Conservation (phyloP, 495 filamentous ascomycete species). For the Tetracladium marchalianum region DNA sequence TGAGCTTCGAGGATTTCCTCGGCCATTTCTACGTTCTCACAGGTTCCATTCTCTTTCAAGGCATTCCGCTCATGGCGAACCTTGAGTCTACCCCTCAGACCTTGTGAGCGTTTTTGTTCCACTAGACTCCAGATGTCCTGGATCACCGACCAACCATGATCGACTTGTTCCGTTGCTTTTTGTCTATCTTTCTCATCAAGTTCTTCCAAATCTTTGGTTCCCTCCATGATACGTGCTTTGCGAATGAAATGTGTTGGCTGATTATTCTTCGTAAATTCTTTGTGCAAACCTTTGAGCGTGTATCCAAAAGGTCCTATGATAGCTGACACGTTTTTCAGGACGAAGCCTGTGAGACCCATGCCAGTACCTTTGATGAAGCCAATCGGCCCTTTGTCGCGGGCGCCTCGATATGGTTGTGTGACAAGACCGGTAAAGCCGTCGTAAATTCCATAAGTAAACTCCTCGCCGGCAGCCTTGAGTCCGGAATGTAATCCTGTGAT, state of each 20-base stretch:
- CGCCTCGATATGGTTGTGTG: constrained; percentile 53
- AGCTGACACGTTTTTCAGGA: constrained; percentile 60
- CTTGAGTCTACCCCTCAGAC: constrained; percentile 20
- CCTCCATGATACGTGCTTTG: constrained; percentile 38
- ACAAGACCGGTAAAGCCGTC: constrained; percentile 67
- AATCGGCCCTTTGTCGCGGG: constrained; percentile 42
- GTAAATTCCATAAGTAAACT: constrained; percentile 59
- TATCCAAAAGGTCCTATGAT: constrained; percentile 54
- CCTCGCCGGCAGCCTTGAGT: constrained; percentile 53
- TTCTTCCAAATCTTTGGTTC: constrained; percentile 26
- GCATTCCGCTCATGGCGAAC: constrained; percentile 20
- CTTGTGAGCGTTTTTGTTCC: constrained; percentile 25
- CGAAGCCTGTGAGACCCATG: constrained; percentile 64
- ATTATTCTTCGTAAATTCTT: constrained; percentile 35
- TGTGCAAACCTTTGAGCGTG: constrained; percentile 54
- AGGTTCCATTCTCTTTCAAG: constrained; percentile 27
- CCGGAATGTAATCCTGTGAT: constrained; percentile 63
- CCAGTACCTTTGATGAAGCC: constrained; percentile 60
- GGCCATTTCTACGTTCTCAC: constrained; percentile 34
- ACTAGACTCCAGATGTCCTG: constrained; percentile 28
- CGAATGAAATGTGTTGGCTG: constrained; percentile 39
- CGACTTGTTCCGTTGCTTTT: constrained; percentile 16
- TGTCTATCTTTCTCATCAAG: constrained; percentile 23
- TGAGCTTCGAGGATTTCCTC: constrained; percentile 31
- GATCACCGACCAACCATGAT: constrained; percentile 35